These are phyloP conservation scores for Ceratocystis diversiconidia DNA, from an alignment of 2,329 filamentous ascomycete genomes.

Conservation along the genomic window DNA sequence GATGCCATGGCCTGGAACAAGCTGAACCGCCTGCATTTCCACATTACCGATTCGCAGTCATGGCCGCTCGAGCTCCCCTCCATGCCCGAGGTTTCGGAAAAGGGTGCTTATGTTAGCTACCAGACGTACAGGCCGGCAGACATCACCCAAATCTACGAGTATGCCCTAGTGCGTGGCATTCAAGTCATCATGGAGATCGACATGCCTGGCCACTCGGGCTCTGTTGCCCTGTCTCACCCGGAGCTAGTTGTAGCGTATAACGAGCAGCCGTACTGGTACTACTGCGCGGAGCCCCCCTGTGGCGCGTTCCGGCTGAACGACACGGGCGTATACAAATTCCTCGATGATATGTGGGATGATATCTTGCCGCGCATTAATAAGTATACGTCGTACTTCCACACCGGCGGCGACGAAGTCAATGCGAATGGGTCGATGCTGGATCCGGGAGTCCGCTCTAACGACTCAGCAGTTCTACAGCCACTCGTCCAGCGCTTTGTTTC, in stretches of 20 bases:
- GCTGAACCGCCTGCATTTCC: constrained; percentile 68
- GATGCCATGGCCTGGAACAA: constrained; percentile 68
- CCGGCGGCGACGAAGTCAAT: constrained; percentile 79
- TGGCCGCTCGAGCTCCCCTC: constrained; percentile 73
- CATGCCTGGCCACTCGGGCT: constrained; percentile 64
- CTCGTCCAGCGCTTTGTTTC: constrained; percentile 67
- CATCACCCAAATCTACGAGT: constrained; percentile 52
- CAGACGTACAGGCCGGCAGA: constrained; percentile 54
- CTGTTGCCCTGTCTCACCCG: constrained; percentile 51
- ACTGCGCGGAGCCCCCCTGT: constrained; percentile 50
- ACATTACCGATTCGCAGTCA: constrained; percentile 70
- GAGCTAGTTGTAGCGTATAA: constrained; percentile 56
- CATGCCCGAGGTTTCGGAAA: constrained; percentile 54
- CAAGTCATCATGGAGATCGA: constrained; percentile 65
- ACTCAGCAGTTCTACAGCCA: constrained; percentile 50
- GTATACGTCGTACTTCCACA: constrained; percentile 66
- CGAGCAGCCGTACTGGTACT: constrained; percentile 41
- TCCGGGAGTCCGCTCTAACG: constrained; percentile 53
- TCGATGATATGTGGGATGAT: constrained; percentile 60
- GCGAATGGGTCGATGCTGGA: constrained; percentile 60
- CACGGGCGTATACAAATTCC: constrained; percentile 52
- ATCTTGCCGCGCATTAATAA: constrained; percentile 56
- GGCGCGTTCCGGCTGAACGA: constrained; percentile 66
- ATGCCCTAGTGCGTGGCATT: constrained; percentile 54
- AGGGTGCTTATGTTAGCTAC: constrained; percentile 57